A percentile compares a stretch with the other conserved stretches of the same genome.
These are phyloP conservation scores for Trametes punicea DNA, from an alignment of 768 basidiomycete genomes.

Conservation along the genomic window DNA sequence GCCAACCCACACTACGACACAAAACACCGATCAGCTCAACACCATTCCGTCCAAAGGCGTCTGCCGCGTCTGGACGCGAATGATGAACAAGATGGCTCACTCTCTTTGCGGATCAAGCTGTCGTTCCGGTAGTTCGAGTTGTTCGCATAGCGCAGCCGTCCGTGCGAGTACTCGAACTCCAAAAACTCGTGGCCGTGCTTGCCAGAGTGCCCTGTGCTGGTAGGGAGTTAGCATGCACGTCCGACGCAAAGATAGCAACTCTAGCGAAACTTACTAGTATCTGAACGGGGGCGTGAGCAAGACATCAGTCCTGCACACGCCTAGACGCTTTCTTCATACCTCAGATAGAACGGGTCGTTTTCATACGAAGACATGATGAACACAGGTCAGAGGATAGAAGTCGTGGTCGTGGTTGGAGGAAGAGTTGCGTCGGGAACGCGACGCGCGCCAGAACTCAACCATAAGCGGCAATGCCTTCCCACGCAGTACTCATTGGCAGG, in stretches of 20 bases:
- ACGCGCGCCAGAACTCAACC: background rate
- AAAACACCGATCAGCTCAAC: background rate
- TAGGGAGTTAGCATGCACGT: constrained; percentile 33
- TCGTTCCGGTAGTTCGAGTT: constrained; percentile 99
- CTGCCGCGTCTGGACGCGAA: background rate
- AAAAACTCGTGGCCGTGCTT: constrained; percentile 98
- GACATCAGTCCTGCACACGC: constrained; percentile 23
- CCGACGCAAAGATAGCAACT: background rate
- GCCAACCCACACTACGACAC: constrained; percentile 84
- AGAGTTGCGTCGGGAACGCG: background rate
- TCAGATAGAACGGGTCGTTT: constrained; percentile 78
- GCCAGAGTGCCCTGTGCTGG: constrained; percentile 95
- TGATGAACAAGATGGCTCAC: constrained; percentile 46
- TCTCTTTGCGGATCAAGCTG: constrained; percentile 97
- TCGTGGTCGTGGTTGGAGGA: constrained; percentile 4
- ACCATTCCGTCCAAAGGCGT: no score
- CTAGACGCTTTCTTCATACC: constrained; percentile 40
- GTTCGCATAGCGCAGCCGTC: constrained; percentile 95
- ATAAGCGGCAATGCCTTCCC: background rate
- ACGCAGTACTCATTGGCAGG: no score
- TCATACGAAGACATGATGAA: constrained; percentile 46
- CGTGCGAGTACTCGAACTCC: constrained; percentile 97
- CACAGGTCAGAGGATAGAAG: background rate
- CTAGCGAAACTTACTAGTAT: constrained; percentile 55
- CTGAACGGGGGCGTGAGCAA: constrained; percentile 31